Evolutionary conservation across 371 early-diverging fungal species (phyloP), one percentile per base, ranked within the genome.

Genomic region (Thermomucor indicae-seudaticae): DNA sequence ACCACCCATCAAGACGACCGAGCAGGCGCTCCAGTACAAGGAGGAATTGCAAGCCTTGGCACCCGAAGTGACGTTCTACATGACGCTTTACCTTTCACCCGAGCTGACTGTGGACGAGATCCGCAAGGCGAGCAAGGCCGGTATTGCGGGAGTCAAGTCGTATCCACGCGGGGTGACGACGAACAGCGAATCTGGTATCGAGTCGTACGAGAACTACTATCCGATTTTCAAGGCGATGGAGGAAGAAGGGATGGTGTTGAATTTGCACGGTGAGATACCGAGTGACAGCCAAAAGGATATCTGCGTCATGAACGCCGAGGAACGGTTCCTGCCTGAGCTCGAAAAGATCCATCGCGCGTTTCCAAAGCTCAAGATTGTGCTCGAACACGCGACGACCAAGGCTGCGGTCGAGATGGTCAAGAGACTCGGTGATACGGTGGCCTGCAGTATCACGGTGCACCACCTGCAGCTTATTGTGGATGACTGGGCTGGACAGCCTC

Each of bases 101-200:
- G 84, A 85, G 28, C 75, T 98, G 42, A 96, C 96, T 1, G 86
- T 88, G 1, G 93, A 88, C 24, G 98, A 96, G 66, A 87, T 96
- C 46, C 61, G 71, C 51, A 88, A 89, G 64, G 98, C 98, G 0
- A 83, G 84, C 22, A 72, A 78, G 48, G 86, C 89, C 17, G 97
- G 97, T 24, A 78, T 98, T 51, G 84, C 82, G n/a, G 94, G 93
- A 47, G 97, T 97, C 51, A 97, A 97, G 67, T 90, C 92, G 8
- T 97, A 97, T 66, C 98, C 98, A 19, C 84, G 95, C 28, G 97
- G 98, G 28, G 98, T 98, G 20, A 98, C 98, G 0, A 98, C 98
- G 52, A 97, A 98, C 82, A 88, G 89, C 53, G 96, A 96, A 49
- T 81, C 83, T 49, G 98, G 98, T 43, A 93, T 98, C 54, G 91